Evolutionary conservation across 768 basidiomycete genomes (phyloP).

Genomic region (Suillus tomentosus): DNA sequence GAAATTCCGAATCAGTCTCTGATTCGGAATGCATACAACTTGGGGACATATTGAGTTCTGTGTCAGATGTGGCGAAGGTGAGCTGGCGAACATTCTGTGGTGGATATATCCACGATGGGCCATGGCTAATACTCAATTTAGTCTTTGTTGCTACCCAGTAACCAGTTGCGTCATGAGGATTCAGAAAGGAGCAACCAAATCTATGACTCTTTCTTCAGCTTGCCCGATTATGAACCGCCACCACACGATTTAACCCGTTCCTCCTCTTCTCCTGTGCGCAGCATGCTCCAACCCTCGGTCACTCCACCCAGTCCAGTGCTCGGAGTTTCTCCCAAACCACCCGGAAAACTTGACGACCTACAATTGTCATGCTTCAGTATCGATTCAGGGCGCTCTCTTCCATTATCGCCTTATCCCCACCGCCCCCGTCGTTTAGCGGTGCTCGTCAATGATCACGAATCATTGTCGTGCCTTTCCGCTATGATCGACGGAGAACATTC

Average conservation of each 20-base stretch:
- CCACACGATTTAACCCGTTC: conserved; percentile 8
- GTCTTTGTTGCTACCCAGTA: neutral
- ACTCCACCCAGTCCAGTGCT: conserved; percentile 35
- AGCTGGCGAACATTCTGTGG: neutral
- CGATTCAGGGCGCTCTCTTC: neutral
- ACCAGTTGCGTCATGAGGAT: neutral
- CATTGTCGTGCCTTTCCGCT: conserved; percentile 37
- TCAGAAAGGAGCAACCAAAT: neutral
- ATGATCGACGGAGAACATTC: conserved; percentile 35
- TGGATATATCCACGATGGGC: neutral
- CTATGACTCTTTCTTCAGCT: conserved; percentile 14
- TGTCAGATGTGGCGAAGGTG: neutral
- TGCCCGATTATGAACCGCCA: conserved; percentile 15
- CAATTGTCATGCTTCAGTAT: neutral
- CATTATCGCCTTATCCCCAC: conserved; percentile 16
- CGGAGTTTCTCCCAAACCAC: conserved; percentile 1
- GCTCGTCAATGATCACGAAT: conserved; percentile 41
- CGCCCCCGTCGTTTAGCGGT: conserved; percentile 41
- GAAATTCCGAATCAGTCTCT: conserved; percentile 21
- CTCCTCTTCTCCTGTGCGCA: conserved; percentile 38
- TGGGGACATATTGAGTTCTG: neutral
- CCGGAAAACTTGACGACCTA: neutral
- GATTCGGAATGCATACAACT: conserved; percentile 1
- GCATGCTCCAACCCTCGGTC: conserved; percentile 34
- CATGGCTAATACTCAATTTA: neutral